These are phyloP conservation scores for Capronia epimyces DNA, from an alignment of 2,329 filamentous ascomycete species.

Conservation along the genomic window DNA sequence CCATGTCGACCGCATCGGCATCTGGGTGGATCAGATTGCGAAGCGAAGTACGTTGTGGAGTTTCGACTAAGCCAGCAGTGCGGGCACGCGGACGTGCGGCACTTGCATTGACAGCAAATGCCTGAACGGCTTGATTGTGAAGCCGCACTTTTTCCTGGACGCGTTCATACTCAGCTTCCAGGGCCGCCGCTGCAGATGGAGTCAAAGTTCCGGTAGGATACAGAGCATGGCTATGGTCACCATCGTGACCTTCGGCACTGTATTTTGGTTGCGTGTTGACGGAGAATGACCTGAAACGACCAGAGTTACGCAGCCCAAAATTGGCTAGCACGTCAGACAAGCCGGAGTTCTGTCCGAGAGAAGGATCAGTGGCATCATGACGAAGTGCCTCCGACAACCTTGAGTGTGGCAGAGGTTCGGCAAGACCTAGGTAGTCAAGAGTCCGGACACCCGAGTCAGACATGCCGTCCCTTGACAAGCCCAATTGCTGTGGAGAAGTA, in stretches of 20 bases:
- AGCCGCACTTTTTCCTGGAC: conserved; percentile 70
- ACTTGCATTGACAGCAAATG: conserved; percentile 78
- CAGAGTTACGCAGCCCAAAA: conserved; percentile 69
- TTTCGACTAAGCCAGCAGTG: conserved; percentile 86
- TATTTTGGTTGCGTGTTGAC: conserved; percentile 98
- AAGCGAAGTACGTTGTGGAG: conserved; percentile 58
- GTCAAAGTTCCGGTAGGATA: conserved; percentile 57
- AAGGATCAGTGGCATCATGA: conserved; percentile 50
- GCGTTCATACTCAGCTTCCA: conserved; percentile 54
- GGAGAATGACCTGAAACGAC: conserved; percentile 91
- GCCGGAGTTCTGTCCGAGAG: conserved; percentile 46
- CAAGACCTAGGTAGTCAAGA: conserved; percentile 89
- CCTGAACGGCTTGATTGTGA: conserved; percentile 89
- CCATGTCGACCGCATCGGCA: conserved; percentile 12
- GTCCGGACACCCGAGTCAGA: conserved; percentile 87
- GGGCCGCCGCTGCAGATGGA: conserved; percentile 49
- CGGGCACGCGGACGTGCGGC: conserved; percentile 78
- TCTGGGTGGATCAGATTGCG: conserved; percentile 63
- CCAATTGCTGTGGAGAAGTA: conserved; percentile 78
- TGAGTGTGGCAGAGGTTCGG: conserved; percentile 81
- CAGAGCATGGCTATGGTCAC: conserved; percentile 53
- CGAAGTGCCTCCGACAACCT: conserved; percentile 61
- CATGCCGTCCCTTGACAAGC: conserved; percentile 77
- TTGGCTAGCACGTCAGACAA: conserved; percentile 65
- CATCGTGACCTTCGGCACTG: conserved; percentile 77